phyloP scores from a whole-genome alignment of 805 yeast genomes.

The Grigorovia jiainica region DNA sequence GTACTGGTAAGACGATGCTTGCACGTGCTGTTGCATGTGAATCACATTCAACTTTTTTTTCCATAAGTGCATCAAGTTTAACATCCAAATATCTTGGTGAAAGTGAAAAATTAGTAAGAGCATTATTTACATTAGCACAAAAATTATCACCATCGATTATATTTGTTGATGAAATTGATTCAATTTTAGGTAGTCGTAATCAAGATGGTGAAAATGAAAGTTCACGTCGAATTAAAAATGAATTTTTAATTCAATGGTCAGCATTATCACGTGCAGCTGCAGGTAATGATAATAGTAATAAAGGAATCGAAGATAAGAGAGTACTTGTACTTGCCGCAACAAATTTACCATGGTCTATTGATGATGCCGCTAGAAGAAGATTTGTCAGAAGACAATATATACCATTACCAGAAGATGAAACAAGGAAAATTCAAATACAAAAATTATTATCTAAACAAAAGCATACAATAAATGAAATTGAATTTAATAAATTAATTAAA shows the following conservation, averaged over 20 bases:
- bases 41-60: constrained; percentile 84
- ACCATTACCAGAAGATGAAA: constrained; percentile 84
- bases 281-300: constrained; percentile 40
- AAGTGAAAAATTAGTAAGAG: constrained; percentile 85
- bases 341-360: constrained; percentile 93
- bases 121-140: constrained; percentile 75
- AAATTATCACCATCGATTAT: constrained; percentile 87
- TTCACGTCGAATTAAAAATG: constrained; percentile 82
- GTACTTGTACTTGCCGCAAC: constrained; percentile 92
- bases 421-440: constrained; percentile 60
- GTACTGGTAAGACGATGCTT: constrained; percentile 97
- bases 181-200: constrained; percentile 68
- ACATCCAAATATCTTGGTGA: constrained; percentile 88
- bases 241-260: constrained; percentile 91
- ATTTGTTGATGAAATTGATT: constrained; percentile 93
- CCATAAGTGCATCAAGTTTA: constrained; percentile 81
- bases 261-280: constrained; percentile 83
- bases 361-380: constrained; percentile 91
- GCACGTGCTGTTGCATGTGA: constrained; percentile 96
- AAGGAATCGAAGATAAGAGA: constrained; percentile 36
- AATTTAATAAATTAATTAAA: constrained; percentile 48
- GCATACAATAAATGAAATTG: constrained; percentile 55
- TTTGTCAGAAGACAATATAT: constrained; percentile 88
- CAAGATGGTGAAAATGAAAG: constrained; percentile 63
- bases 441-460: constrained; percentile 64